Evolutionary conservation across 495 filamentous ascomycete genomes (phyloP).

Genomic region (Penicillium nucicola): DNA sequence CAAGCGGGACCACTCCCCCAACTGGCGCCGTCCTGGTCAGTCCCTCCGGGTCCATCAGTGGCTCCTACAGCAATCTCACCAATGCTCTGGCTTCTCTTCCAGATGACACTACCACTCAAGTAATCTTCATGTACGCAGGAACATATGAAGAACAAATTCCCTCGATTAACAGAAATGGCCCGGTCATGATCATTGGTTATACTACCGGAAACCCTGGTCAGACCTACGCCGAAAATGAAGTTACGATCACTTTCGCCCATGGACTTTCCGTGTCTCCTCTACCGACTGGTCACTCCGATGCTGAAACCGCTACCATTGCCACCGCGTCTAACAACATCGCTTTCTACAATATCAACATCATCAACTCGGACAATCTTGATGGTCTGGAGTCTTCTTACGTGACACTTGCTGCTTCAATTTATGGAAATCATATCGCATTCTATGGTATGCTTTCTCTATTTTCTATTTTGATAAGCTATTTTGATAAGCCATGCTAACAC

Average conservation of each 20-base stretch:
- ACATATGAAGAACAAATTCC: slow-evolving; percentile 8
- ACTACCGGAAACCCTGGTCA: slow-evolving; percentile 11
- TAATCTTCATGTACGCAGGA: slow-evolving; percentile 9
- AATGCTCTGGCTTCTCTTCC: slow-evolving; percentile 7
- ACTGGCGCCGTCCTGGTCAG: slow-evolving; percentile 3
- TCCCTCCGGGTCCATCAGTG: not conserved
- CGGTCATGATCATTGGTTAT: slow-evolving; percentile 7
- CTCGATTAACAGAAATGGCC: slow-evolving; percentile 1
- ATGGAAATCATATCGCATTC: slow-evolving; percentile 3
- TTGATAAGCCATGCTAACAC: not conserved
- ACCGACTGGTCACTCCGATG: slow-evolving; percentile 13
- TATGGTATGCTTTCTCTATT: not conserved
- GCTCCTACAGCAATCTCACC: slow-evolving; percentile 6
- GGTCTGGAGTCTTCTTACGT: slow-evolving; percentile 7
- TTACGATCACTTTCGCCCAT: slow-evolving; percentile 12
- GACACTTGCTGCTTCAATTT: slow-evolving; percentile 6
- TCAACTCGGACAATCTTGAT: slow-evolving; percentile 13
- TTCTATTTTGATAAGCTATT: not conserved
- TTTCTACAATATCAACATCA: slow-evolving; percentile 12
- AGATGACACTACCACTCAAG: not conserved
- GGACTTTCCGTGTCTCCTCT: slow-evolving; percentile 13
- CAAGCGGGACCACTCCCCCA: slow-evolving; percentile 5
- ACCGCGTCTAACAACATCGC: slow-evolving; percentile 11
- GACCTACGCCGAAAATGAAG: slow-evolving; percentile 13
- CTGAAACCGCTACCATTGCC: slow-evolving; percentile 11